Evolutionary conservation across 371 early-diverging fungal genomes (phyloP).

Genomic region (Rhizopus stolonifer): DNA sequence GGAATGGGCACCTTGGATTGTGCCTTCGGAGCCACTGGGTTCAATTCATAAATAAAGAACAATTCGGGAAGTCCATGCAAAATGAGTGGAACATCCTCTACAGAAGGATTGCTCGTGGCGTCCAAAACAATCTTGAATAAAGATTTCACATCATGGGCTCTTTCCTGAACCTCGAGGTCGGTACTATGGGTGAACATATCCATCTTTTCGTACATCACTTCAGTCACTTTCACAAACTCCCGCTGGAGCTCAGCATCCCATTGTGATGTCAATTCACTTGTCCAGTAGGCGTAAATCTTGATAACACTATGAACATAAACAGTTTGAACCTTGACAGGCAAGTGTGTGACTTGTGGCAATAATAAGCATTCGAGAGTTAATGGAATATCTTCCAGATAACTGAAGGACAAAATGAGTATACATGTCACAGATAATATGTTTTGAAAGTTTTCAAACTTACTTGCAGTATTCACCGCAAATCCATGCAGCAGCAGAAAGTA

Average conservation of each 20-base stretch:
- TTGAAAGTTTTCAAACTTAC: constrained; percentile 10
- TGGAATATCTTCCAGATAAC: constrained; percentile 47
- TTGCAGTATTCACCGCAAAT: constrained; percentile 87
- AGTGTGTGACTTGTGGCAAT: constrained; percentile 49
- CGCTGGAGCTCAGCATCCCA: constrained; percentile 55
- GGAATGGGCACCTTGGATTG: constrained; percentile 89
- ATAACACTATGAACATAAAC: constrained; percentile 74
- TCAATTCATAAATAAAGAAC: constrained; percentile 82
- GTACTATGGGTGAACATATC: constrained; percentile 51
- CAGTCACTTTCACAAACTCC: constrained; percentile 51
- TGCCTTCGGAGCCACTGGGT: constrained; percentile 91
- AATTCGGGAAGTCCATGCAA: constrained; percentile 57
- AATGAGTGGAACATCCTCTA: constrained; percentile 28
- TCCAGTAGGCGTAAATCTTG: constrained; percentile 75
- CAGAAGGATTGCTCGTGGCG: constrained; percentile 12
- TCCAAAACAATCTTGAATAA: constrained; percentile 57
- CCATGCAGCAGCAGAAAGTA: constrained; percentile 88
- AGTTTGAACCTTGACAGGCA: constrained; percentile 66
- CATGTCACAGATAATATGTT: neutral
- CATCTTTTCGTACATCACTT: constrained; percentile 54
- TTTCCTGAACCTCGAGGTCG: constrained; percentile 84
- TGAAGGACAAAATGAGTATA: neutral
- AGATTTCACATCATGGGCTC: constrained; percentile 58
- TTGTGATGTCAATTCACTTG: constrained; percentile 53
- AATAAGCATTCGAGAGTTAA: constrained; percentile 60